Evolutionary conservation across 495 filamentous ascomycete species (phyloP), one percentile per base, ranked within the genome.

Genomic region (Chaetomium fimeti): DNA sequence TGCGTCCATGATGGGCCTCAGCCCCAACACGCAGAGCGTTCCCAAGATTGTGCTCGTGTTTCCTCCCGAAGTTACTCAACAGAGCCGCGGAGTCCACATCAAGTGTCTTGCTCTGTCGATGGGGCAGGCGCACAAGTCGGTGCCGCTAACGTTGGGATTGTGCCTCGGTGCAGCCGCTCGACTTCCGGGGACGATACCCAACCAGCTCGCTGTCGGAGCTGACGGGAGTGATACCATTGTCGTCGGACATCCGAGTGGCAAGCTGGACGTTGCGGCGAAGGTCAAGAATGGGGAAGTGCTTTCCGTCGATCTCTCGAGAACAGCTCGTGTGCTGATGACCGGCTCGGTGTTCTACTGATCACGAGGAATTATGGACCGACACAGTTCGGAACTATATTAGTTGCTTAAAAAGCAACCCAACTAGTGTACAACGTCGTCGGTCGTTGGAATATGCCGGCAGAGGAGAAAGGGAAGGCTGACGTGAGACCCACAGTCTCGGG

Each of bases 1-100:
- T 3, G 86, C 85, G 0, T 78, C 79, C 5, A 75, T 70, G 64
- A 91, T 92, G 88, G 87, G 88, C 1, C 66, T 92, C 2, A 77
- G 79, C 32, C 75, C 74, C 8, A 79, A 83, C 5, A 82, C 83
- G 0, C 78, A 83, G 49, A 86, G 84, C 64, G 79, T 89, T 4
- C 88, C 88, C 0, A 91, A 90, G 77, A 84, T 92, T 20, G 81
- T 85, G 5, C 64, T 91, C 9, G 78, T 91, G 0, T 84, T 84
- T 25, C 60, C 72, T 5, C 75, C 82, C 2, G 56, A 27, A 15
- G 36, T 43, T 11, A 32, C 57, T 22, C 24, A 47, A 15, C 40
- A 74, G 13, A 69, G 38, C 36, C 75, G 18, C 1, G 16, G 18
- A 6, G 49, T 75, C 6, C 79, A 86, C 69, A 67, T 88, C 18